Conservation (phyloP, 1,284 basidiomycete genomes). For the Irpex sp. region DNA sequence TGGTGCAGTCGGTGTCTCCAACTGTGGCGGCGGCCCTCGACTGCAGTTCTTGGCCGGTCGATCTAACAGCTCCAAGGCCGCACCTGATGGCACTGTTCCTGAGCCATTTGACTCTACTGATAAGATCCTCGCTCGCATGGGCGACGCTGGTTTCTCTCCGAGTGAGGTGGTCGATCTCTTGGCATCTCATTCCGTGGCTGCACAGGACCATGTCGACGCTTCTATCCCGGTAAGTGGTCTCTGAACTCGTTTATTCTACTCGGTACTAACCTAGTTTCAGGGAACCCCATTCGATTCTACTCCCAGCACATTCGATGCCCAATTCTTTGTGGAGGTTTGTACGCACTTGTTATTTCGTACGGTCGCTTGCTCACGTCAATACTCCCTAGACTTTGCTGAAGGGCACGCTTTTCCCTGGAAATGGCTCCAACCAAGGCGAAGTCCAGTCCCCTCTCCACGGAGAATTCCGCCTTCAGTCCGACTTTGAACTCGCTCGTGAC, state of each 20-base stretch:
- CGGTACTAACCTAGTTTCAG: background rate
- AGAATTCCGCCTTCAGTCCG: slow-evolving; percentile 39
- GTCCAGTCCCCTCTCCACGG: slow-evolving; percentile 31
- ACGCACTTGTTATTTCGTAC: background rate
- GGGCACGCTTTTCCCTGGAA: slow-evolving; percentile 31
- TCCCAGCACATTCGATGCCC: slow-evolving; percentile 33
- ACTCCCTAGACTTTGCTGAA: slow-evolving; percentile 21
- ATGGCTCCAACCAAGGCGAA: slow-evolving; percentile 31
- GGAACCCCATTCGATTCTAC: slow-evolving; percentile 41
- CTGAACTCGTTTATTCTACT: background rate
- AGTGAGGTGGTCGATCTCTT: slow-evolving; percentile 38
- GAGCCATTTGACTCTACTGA: slow-evolving; percentile 35
- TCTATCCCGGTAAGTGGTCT: slow-evolving; percentile 21
- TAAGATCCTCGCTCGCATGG: slow-evolving; percentile 35
- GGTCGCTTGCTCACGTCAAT: background rate
- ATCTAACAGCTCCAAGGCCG: slow-evolving; percentile 23
- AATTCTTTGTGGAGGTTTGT: slow-evolving; percentile 37
- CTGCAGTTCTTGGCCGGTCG: slow-evolving; percentile 34
- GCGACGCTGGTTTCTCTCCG: slow-evolving; percentile 33
- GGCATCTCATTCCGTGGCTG: slow-evolving; percentile 30
- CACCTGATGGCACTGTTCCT: slow-evolving; percentile 28
- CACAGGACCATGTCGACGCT: slow-evolving; percentile 29
- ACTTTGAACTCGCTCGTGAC: slow-evolving; percentile 33
- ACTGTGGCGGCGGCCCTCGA: slow-evolving; percentile 34
- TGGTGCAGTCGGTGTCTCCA: slow-evolving; percentile 36